phyloP scores from a whole-genome alignment of 1,139 yeast genomes.

The Yamadazyma dendronema region DNA sequence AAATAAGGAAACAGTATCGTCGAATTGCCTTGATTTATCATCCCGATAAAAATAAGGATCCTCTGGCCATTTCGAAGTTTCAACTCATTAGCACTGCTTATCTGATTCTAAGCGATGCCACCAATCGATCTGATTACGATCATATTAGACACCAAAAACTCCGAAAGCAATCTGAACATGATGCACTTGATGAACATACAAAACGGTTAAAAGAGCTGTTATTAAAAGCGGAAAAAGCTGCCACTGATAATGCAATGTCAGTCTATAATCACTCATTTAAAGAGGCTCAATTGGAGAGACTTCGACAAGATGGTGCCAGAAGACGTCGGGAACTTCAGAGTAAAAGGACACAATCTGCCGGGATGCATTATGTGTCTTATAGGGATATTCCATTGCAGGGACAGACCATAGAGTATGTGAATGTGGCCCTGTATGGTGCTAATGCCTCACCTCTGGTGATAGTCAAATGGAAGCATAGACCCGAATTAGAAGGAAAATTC shows the following conservation, averaged over 20 bases:
- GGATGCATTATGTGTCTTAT: constrained; percentile 20
- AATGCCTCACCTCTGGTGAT: constrained; percentile 13
- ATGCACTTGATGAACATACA: constrained; percentile 25
- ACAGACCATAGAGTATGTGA: neutral
- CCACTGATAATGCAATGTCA: constrained; percentile 4
- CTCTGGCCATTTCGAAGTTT: constrained; percentile 34
- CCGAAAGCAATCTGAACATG: constrained; percentile 14
- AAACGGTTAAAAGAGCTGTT: constrained; percentile 34
- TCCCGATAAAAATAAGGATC: constrained; percentile 50
- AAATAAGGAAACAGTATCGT: constrained; percentile 80
- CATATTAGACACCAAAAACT: constrained; percentile 20
- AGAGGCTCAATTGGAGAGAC: constrained; percentile 21
- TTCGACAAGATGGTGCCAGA: constrained; percentile 31
- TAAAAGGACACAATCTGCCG: constrained; percentile 1
- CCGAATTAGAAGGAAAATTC: constrained; percentile 31
- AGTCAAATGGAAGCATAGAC: constrained; percentile 47
- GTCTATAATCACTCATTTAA: constrained; percentile 9
- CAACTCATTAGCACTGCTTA: constrained; percentile 38
- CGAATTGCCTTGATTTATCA: constrained; percentile 76
- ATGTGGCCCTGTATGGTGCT: neutral
- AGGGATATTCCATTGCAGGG: constrained; percentile 16
- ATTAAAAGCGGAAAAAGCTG: constrained; percentile 24
- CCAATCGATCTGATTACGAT: constrained; percentile 36
- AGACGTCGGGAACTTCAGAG: constrained; percentile 18
- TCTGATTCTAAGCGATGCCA: constrained; percentile 34